phyloP scores from a whole-genome alignment of 257 asterid species.

The Paraleonurus japonicus region DNA sequence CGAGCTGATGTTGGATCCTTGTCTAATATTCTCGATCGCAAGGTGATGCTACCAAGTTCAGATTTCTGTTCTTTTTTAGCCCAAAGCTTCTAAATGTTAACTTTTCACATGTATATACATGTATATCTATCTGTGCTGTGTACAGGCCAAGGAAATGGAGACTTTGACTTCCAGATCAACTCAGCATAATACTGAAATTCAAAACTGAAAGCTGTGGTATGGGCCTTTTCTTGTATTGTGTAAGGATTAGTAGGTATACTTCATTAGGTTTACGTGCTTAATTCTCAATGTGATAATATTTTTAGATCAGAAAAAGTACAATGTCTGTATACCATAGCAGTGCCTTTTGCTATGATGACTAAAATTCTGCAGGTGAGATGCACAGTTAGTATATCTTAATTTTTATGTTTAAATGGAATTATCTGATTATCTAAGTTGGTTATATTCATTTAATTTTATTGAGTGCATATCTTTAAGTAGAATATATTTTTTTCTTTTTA shows the following conservation, averaged over 20 bases:
- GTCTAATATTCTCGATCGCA: conserved; percentile 55
- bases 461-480: neutral
- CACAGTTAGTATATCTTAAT: neutral
- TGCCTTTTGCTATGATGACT: neutral
- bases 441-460: neutral
- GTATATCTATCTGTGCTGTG: neutral
- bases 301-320: neutral
- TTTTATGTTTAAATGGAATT: neutral
- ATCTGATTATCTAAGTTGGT: neutral
- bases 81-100: conserved; percentile 10
- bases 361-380: neutral
- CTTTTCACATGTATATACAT: neutral
- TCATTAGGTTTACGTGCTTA: neutral
- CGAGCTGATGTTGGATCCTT: conserved; percentile 78
- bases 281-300: neutral
- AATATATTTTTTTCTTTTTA: neutral
- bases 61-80: conserved; percentile 7
- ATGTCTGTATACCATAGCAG: neutral
- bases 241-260: neutral
- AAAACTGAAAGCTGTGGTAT: conserved; percentile 71
- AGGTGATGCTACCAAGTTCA: conserved; percentile 45
- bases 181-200: conserved; percentile 67
- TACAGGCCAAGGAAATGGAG: conserved; percentile 73
- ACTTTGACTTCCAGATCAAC: conserved; percentile 56
- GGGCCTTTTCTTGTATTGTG: conserved; percentile 24